Conservation (phyloP, 192 early-diverging fungal genomes). For the Coemansia sp. region DNA sequence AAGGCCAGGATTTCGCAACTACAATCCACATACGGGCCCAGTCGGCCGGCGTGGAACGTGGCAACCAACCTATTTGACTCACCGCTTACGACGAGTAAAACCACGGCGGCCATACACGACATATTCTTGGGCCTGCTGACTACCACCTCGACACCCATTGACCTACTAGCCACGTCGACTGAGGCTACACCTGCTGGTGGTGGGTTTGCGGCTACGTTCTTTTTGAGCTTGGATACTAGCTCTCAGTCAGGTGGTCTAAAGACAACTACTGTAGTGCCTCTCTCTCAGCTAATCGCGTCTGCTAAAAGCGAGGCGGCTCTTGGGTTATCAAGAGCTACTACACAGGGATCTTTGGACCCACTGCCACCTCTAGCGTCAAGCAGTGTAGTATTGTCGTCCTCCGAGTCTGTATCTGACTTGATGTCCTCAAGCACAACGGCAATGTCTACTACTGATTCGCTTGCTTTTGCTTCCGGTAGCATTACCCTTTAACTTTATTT, state of each 20-base stretch:
- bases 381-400: neutral
- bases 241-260: constrained; percentile 2
- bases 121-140: neutral
- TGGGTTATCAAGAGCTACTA: neutral
- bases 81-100: neutral
- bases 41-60: neutral
- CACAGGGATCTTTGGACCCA: neutral
- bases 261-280: constrained; percentile 38
- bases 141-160: neutral
- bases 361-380: neutral
- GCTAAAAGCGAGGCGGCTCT: constrained; percentile 11
- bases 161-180: neutral
- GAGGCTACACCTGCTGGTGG: neutral
- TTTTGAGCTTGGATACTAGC: constrained; percentile 39
- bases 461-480: neutral
- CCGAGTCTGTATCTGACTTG: neutral
- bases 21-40: neutral
- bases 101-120: neutral
- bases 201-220: constrained; percentile 51
- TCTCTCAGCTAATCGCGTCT: constrained; percentile 41
- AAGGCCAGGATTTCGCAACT: neutral
- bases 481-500: neutral
- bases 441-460: neutral
- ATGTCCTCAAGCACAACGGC: neutral
- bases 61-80: constrained; percentile 36